Conservation (phyloP, 192 early-diverging fungal genomes). For the Podila verticillata region DNA sequence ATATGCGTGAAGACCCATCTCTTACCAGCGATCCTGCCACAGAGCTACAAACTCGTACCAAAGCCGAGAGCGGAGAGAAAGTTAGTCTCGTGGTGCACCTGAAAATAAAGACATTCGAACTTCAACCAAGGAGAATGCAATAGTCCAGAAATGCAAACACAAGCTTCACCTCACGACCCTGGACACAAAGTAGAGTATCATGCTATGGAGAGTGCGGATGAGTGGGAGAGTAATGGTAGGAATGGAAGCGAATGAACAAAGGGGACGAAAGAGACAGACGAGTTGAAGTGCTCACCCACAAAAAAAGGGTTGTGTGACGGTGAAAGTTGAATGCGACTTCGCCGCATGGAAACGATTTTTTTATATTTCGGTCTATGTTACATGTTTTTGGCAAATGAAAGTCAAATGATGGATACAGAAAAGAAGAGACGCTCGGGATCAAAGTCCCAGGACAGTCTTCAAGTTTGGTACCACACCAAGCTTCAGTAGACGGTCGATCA, state of each 20-base stretch:
- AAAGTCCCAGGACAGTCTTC: slow-evolving; percentile 38
- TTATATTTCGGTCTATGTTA: background rate
- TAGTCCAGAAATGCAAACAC: background rate
- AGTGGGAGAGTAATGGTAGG: background rate
- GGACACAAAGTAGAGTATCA: slow-evolving; percentile 25
- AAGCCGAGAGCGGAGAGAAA: too few species aligned
- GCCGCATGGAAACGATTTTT: background rate
- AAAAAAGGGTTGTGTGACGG: background rate
- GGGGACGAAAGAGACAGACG: background rate
- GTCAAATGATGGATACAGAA: background rate
- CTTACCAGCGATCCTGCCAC: slow-evolving; percentile 37
- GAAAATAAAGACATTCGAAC: too few species aligned
- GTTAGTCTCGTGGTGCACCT: too few species aligned
- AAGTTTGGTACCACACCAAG: slow-evolving; percentile 42
- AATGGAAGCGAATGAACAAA: background rate
- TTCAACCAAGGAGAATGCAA: background rate
- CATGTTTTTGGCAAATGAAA: too few species aligned
- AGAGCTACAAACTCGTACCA: slow-evolving; percentile 6
- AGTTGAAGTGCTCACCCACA: too few species aligned
- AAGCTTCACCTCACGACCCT: slow-evolving; percentile 27
- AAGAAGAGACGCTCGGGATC: background rate
- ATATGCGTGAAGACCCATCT: too few species aligned
- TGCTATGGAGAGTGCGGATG: background rate
- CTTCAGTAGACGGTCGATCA: slow-evolving; percentile 40
- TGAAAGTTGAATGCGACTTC: too few species aligned